phyloP scores from a whole-genome alignment of 768 basidiomycete species.

The Gelatoporia subvermispora region DNA sequence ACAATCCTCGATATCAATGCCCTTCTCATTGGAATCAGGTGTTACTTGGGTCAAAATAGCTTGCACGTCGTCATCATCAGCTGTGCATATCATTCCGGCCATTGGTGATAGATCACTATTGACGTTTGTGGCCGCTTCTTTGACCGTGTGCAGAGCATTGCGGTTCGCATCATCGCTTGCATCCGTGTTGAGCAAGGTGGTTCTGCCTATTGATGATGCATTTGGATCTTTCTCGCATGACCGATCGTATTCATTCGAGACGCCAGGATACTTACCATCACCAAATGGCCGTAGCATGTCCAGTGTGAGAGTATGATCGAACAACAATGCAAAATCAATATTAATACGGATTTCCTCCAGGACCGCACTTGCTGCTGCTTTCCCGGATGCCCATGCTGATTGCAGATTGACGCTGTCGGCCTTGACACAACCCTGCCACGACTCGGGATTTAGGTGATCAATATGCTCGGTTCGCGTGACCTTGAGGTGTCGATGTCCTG shows the following conservation, averaged over 20 bases:
- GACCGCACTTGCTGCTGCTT: neutral
- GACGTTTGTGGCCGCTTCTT: neutral
- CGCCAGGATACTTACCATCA: conserved; percentile 3
- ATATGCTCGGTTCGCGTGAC: neutral
- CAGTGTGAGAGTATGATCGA: neutral
- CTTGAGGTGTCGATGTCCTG: conserved; percentile 6
- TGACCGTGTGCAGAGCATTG: neutral
- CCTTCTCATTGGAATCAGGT: neutral
- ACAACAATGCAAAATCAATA: neutral
- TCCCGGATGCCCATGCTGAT: neutral
- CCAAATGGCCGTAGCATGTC: conserved; percentile 3
- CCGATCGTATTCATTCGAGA: neutral
- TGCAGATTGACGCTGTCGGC: neutral
- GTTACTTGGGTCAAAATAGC: neutral
- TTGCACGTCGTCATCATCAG: neutral
- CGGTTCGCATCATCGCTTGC: neutral
- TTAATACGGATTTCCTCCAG: neutral
- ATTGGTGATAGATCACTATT: neutral
- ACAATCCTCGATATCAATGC: neutral
- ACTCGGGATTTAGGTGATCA: conserved; percentile 4
- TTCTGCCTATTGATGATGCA: neutral
- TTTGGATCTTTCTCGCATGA: neutral
- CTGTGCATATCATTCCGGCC: neutral
- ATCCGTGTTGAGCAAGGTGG: neutral
- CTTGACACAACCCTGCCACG: neutral